Evolutionary conservation across 108 stramenopile genomes (phyloP).

Genomic region (Skeletonema potamos): DNA sequence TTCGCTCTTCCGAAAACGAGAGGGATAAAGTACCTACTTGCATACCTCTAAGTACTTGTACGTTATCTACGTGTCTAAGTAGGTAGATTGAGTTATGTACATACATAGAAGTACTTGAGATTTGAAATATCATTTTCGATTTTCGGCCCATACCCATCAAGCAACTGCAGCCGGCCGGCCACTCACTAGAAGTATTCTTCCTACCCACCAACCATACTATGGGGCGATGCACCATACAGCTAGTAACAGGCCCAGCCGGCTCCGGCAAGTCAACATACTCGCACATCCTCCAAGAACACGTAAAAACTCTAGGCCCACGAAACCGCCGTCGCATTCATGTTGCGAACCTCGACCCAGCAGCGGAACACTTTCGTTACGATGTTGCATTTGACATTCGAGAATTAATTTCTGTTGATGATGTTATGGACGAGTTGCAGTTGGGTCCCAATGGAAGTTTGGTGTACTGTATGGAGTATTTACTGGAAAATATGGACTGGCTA

Average conservation of each 20-base stretch:
- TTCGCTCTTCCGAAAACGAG: too few species aligned
- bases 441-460: constrained; percentile 98
- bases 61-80: too few species aligned
- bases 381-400: constrained; percentile 90
- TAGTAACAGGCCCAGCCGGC: constrained; percentile 83
- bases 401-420: constrained; percentile 94
- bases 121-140: too few species aligned
- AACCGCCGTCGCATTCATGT: constrained; percentile 75
- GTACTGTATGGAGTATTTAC: constrained; percentile 98
- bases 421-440: constrained; percentile 95
- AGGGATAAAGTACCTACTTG: too few species aligned
- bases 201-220: background rate
- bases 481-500: constrained; percentile 96
- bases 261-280: constrained; percentile 87
- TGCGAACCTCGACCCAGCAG: constrained; percentile 97
- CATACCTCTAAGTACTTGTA: too few species aligned
- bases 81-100: too few species aligned
- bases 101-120: too few species aligned
- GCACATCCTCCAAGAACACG: constrained; percentile 80
- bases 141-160: too few species aligned
- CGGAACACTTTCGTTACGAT: constrained; percentile 92
- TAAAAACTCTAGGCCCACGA: constrained; percentile 56
- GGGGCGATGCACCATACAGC: constrained; percentile 49
- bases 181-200: too few species aligned
- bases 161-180: too few species aligned